phyloP scores from a whole-genome alignment of 2,329 filamentous ascomycete genomes.

The Trichophyton simii region DNA sequence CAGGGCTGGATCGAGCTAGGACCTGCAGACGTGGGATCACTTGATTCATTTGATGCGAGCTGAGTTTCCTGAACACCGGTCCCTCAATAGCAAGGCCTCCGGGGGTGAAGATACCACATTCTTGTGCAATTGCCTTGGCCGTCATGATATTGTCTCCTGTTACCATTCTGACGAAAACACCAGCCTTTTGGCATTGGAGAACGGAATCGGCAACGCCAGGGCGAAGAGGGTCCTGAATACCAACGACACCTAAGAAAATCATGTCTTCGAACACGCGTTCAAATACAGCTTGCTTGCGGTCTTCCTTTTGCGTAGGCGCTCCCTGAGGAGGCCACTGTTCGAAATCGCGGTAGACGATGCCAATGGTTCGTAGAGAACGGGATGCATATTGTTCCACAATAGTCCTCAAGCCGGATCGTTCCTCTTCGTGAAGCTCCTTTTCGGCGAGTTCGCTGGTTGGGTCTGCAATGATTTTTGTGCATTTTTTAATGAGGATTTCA shows the following conservation, averaged over 20 bases:
- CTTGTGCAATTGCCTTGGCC: slow-evolving; percentile 57
- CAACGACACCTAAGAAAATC: slow-evolving; percentile 59
- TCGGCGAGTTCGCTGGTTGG: slow-evolving; percentile 16
- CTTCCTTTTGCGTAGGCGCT: slow-evolving; percentile 45
- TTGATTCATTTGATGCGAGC: slow-evolving; percentile 46
- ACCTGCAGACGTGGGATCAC: slow-evolving; percentile 50
- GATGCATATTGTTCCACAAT: slow-evolving; percentile 33
- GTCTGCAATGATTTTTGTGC: slow-evolving; percentile 23
- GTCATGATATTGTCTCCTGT: slow-evolving; percentile 61
- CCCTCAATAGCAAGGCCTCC: slow-evolving; percentile 57
- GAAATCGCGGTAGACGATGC: slow-evolving; percentile 61
- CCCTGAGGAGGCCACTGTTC: slow-evolving; percentile 52
- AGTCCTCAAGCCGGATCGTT: slow-evolving; percentile 19
- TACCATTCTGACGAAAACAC: slow-evolving; percentile 62
- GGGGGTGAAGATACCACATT: slow-evolving; percentile 54
- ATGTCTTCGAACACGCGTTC: slow-evolving; percentile 58
- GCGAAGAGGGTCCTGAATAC: slow-evolving; percentile 62
- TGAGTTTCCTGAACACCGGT: slow-evolving; percentile 51
- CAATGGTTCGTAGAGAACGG: slow-evolving; percentile 63
- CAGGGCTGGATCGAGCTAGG: slow-evolving; percentile 52
- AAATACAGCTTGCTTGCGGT: slow-evolving; percentile 51
- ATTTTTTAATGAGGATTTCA: slow-evolving; percentile 33
- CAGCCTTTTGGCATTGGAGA: slow-evolving; percentile 52
- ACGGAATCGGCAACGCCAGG: slow-evolving; percentile 57
- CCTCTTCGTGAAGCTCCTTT: slow-evolving; percentile 20